Base-by-base conservation (phyloP, 345 rosid genomes). In the Linum tenue region DNA sequence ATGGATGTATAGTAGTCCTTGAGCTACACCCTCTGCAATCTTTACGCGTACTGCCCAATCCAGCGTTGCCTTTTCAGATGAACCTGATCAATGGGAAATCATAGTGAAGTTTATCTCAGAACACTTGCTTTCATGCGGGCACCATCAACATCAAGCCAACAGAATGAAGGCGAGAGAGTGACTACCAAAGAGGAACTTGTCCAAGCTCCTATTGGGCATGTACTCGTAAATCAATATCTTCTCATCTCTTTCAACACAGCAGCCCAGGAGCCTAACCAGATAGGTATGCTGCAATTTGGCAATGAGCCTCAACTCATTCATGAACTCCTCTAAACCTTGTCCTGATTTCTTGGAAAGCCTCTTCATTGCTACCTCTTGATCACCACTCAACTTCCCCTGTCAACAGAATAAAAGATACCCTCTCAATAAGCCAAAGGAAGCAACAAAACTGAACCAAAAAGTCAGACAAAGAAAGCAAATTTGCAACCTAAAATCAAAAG, bases 251-350 rank as follows among this genome's bases (percentile, higher is more conserved):
- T 48, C 53, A 7, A 48, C 53, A 48, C 53, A 48, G 53, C 53
- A 48, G 12, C 53, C 53, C 3, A 48, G 6, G 35, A 16, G 37
- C 31, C 59, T 56, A 56, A 56, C 36, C 11, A 16, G 37, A 9
- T 35, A 56, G 16, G 31, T 16, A 16, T 56, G 59, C 7, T 16
- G 37, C 5, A 35, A 8, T 4, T 56, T 56, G 2, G 59, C 37
- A n/a, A n/a, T 16, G 37, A 56, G 59, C 35, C n/a, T 56, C 35
- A 56, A 15, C 59, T 35, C 31, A 56, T 16, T 56, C 31, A 56
- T 56, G 35, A 56, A 56, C 16, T 56, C 59, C 59, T 16, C 59
- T 56, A 56, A 2, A 9, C 59, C 59, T n/a, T 56, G 59, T 56
- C 37, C 59, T 31, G 59, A 56, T 16, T 16, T 56, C 36, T 35